Base-by-base conservation (phyloP, 495 filamentous ascomycete species). In the Penicillium soppii region DNA sequence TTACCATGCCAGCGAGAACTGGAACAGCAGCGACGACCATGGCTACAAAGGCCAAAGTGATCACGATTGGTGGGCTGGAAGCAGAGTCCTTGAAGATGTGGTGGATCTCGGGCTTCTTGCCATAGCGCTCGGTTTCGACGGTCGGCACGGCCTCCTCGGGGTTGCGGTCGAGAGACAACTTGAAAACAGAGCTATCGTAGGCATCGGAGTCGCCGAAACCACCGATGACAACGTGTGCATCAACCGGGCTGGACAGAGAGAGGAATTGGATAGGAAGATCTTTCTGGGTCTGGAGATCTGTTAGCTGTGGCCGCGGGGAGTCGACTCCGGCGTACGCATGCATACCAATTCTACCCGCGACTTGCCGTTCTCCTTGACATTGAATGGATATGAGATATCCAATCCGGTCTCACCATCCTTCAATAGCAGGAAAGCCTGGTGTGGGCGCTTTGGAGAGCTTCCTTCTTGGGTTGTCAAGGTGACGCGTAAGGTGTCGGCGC, bases 371-470 rank as follows among this genome's bases (percentile, higher is more conserved):
- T 92, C 90, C 70, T 95, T 96, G 23, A 96, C 79, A 6, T 69
- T 84, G 58, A 98, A 80, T 6, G 91, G 84, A 62, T 90, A 95
- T 0, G 91, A 92, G n/a, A 91, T 85, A 66, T 97, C 92, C 33
- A 97, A 74, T 17, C 88, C 87, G 22, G 82, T 86, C 15, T 78
- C 71, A 2, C 80, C 71, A 53, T 97, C 91, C 53, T 83, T 82
- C 32, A 97, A 72, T 5, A 91, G 77, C 15, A 98, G 79, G 71
- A 96, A 96, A 2, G 91, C 90, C 67, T 98, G 94, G 69, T 98
- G 94, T 51, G 94, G 90, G 45, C 88, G 81, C 70, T 89, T 92
- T 9, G 82, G 76, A 54, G 85, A 85, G 63, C 83, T 82, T 57
- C 81, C 84, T 68, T 97, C 89, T 59, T 86, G 87, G 5, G 90